Evolutionary conservation across 2,329 filamentous ascomycete species (phyloP).

Genomic region (Acrodontium crateriforme): DNA sequence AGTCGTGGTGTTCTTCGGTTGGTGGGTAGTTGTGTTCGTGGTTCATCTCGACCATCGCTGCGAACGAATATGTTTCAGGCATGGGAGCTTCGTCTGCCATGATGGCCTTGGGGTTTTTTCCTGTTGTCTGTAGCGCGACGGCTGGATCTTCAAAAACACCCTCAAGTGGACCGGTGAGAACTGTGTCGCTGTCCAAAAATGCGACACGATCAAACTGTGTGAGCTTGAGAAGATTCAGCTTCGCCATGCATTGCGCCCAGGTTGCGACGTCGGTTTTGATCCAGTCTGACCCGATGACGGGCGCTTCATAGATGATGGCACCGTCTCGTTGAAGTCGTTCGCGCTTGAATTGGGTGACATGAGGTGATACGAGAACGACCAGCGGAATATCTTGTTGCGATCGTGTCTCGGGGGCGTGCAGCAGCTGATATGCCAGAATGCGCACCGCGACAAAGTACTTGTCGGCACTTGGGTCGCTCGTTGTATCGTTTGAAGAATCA

Average conservation of each 20-base stretch:
- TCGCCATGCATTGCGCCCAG: slow-evolving; percentile 26
- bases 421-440: slow-evolving; percentile 18
- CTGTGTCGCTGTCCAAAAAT: slow-evolving; percentile 23
- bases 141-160: slow-evolving; percentile 22
- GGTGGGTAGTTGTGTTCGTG: slow-evolving; percentile 23
- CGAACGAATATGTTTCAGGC: slow-evolving; percentile 22
- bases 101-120: slow-evolving; percentile 4
- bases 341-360: slow-evolving; percentile 14
- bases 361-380: slow-evolving; percentile 17
- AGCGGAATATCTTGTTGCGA: slow-evolving; percentile 14
- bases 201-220: slow-evolving; percentile 24
- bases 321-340: slow-evolving; percentile 16
- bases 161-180: slow-evolving; percentile 18
- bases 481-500: too few relatives aligned
- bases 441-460: slow-evolving; percentile 19
- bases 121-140: slow-evolving; percentile 8
- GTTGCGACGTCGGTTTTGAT: slow-evolving; percentile 4
- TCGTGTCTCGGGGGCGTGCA: slow-evolving; percentile 19
- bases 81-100: slow-evolving; percentile 15
- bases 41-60: slow-evolving; percentile 21
- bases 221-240: slow-evolving; percentile 26
- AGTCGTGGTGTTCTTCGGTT: slow-evolving; percentile 13
- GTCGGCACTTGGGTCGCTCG: slow-evolving; percentile 4
- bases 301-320: slow-evolving; percentile 13
- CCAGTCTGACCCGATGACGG: slow-evolving; percentile 7